Conservation (phyloP, 1,284 basidiomycete genomes). For the Tausonia pullulans region DNA sequence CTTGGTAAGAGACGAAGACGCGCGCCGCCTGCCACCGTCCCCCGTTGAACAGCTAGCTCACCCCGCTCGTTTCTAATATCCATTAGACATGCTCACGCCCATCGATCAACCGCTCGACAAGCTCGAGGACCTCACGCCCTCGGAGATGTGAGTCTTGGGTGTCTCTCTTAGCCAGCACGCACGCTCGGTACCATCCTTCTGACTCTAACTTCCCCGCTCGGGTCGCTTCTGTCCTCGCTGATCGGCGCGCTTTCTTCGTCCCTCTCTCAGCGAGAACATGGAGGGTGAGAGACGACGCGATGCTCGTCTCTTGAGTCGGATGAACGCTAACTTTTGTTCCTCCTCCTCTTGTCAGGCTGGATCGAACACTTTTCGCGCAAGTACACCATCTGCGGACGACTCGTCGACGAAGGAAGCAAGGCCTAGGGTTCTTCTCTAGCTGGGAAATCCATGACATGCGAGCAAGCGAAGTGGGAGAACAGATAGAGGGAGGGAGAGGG, state of each 20-base stretch:
- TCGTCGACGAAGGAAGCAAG: slow-evolving; percentile 51
- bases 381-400: slow-evolving; percentile 70
- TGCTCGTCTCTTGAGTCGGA: background rate
- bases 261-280: slow-evolving; percentile 60
- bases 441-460: background rate
- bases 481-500: background rate
- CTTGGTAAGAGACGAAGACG: slow-evolving; percentile 44
- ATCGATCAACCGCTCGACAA: slow-evolving; percentile 76
- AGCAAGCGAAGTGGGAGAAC: background rate
- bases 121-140: slow-evolving; percentile 58
- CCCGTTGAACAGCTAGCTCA: background rate
- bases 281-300: slow-evolving; percentile 41
- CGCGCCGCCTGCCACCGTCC: background rate
- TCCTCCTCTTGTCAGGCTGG: slow-evolving; percentile 47
- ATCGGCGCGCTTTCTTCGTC: no score
- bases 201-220: background rate
- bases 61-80: background rate
- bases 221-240: background rate
- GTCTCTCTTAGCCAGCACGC: background rate
- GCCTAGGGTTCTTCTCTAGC: slow-evolving; percentile 18
- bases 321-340: background rate
- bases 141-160: slow-evolving; percentile 63
- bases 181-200: slow-evolving; percentile 5
- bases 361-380: slow-evolving; percentile 80
- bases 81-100: slow-evolving; percentile 73